A percentile compares a stretch with the other conserved stretches of the same genome.
Evolutionary conservation across 768 basidiomycete species (phyloP).

Genomic region (Lactarius vividus): DNA sequence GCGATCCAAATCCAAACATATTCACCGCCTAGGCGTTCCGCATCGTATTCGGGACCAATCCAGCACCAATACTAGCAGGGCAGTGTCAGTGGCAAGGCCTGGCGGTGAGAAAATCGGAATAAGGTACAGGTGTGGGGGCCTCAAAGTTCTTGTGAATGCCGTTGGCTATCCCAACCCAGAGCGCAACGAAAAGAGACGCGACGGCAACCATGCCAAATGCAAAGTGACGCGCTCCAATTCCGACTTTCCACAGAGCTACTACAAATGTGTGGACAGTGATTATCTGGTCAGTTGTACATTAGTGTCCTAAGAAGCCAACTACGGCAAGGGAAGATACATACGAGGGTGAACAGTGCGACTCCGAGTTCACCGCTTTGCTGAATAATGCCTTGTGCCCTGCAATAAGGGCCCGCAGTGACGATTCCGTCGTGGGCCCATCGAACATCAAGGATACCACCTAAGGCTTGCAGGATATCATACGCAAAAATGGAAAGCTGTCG

Average conservation of each 20-base stretch:
- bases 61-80: slow-evolving; percentile 41
- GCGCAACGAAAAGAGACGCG: slow-evolving; percentile 28
- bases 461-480: slow-evolving; percentile 40
- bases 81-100: slow-evolving; percentile 17
- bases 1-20: slow-evolving; percentile 49
- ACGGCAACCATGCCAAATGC: slow-evolving; percentile 26
- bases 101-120: not conserved
- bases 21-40: slow-evolving; percentile 40
- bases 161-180: slow-evolving; percentile 40
- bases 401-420: slow-evolving; percentile 37
- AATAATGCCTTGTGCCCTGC: slow-evolving; percentile 40
- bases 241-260: slow-evolving; percentile 37
- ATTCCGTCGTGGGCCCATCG: slow-evolving; percentile 38
- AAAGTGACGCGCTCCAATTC: slow-evolving; percentile 30
- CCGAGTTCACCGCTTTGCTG: slow-evolving; percentile 45
- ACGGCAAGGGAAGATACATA: slow-evolving; percentile 27
- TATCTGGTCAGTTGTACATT: slow-evolving; percentile 31
- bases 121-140: slow-evolving; percentile 38
- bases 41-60: slow-evolving; percentile 36
- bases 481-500: slow-evolving; percentile 30
- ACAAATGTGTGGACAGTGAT: slow-evolving; percentile 43
- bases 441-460: slow-evolving; percentile 40
- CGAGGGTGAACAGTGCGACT: slow-evolving; percentile 43
- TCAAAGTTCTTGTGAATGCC: slow-evolving; percentile 29
- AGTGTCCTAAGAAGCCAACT: not conserved